Base-by-base conservation (phyloP, 257 asterid genomes). In the Petunia axillaris region DNA sequence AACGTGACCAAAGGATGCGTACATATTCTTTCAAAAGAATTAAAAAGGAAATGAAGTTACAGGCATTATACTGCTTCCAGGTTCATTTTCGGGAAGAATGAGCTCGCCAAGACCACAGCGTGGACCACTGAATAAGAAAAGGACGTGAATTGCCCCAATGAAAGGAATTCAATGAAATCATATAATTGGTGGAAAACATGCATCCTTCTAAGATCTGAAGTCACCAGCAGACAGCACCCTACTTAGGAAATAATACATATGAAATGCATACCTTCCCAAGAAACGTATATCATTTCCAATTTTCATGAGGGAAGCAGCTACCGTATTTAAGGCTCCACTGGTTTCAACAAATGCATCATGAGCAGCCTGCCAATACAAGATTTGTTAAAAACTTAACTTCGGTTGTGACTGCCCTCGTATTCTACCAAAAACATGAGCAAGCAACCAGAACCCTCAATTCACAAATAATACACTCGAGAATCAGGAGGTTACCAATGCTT, bases 41-140 rank as follows among this genome's bases (percentile, higher is more conserved):
- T 39, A 76, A 79, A 43, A 77, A 40, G 77, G 25, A 63, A 63
- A 86, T 70, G 80, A 60, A 43, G 59, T 83, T 94, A 96, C 98
- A 77, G 99, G 99, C 98, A 96, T 96, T 83, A 96, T 94, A 83
- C 99, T 94, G 96, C 99, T 96, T 81, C 99, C 98, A 43, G 99
- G 98, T 88, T 96, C 99, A 89, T 96, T 96, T 87, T 96, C 99
- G 57, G 99, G 99, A 85, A 96, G 99, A 79, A 90, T 87, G 85
- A 94, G 97, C 85, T 96, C 98, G 39, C 99, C 99, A 11, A 96
- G 91, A 85, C 99, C 99, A 85, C 98, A 96, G 2, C 99, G 97
- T 36, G 99, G 99, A 84, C 98, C 98, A 87, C 99, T 95, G 94
- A 79, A 86, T 5, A 64, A 68, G 76, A 82, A 25, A 63, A 64